Evolutionary conservation across 768 basidiomycete species (phyloP), one percentile per base, ranked within the genome.

Genomic region (Pleurotus salmoneostramineus): DNA sequence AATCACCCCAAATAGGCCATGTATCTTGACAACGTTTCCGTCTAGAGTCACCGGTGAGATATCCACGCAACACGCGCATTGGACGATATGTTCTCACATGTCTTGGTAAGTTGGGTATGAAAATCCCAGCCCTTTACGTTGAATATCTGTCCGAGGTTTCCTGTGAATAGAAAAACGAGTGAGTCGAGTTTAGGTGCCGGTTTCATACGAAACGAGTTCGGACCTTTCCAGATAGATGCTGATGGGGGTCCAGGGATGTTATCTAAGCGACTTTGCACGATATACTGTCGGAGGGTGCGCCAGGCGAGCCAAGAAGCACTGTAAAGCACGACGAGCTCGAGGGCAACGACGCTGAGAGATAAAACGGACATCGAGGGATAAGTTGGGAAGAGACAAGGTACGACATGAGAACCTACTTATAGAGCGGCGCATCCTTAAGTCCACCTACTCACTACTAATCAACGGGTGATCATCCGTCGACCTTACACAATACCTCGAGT

Each of bases 41-140:
- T 71, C 72, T 75, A 27, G 6, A 3, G 31, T 36, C 12, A 32
- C 10, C 4, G 33, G 21, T 37, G 47, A 31, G 15, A 11, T 12
- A 43, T 17, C 11, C 21, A 34, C 8, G 5, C 21, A n/a, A 8
- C 57, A n/a, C 15, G 34, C 55, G 45, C 17, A 1, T 12, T 49
- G 5, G 14, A 27, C 8, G 14, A 47, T 14, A 11, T 8, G 15
- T 14, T 58, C 66, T 61, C 59, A 72, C 75, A 80, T 33, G 64
- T 70, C 47, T 65, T 54, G 5, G 68, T 61, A 32, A 78, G 64
- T 10, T 65, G 61, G 12, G 64, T 57, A 57, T 79, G 74, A 57
- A 71, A 80, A 4, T 65, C 66, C 75, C 73, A 77, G 4, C 65
- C 70, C 54, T 74, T 63, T 1, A 64, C 56, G 40, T 66, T 62